Base-by-base conservation (phyloP, 2,329 filamentous ascomycete species). In the Raffaelea arxii region DNA sequence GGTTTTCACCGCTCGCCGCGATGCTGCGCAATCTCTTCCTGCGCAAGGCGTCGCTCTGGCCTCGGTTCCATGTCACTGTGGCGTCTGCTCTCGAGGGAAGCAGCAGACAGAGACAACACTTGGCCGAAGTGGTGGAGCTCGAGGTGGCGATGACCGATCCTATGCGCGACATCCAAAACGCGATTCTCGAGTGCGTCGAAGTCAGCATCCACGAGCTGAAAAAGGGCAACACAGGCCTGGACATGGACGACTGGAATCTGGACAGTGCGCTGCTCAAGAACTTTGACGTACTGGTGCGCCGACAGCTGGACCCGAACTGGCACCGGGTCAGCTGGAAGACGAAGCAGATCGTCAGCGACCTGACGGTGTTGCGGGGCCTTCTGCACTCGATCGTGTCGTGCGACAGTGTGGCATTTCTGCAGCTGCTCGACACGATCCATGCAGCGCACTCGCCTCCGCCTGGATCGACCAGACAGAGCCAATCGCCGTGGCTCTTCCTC, bases 191-290 rank as follows among this genome's bases (percentile, higher is more conserved):
- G 61, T 98, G 92, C 60, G 90, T 98, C 18, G 91, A 97, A 64
- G 83, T 88, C 55, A 95, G 89, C 60, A 92, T 98, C 54, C 80
- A 86, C 46, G 92, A 98, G 65, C 74, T 98, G 38, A 94, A 91
- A 62, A 97, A 94, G 66, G 78, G 80, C 18, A 97, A 96, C 58
- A 77, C 81, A 1, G 90, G 89, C 2, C 70, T 98, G 6, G 91
- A 97, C 55, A 90, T 97, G 80, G 90, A 94, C 49, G 90, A 96
- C 58, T 97, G 91, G 91, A 96, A 88, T 43, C 72, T 95, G 18
- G 91, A 97, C 62, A 96, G 86, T 59, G 91, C 91, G 30, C 67
- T 97, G 50, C 84, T 96, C 54, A 86, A 84, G 59, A 94, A 89
- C 57, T 98, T 98, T 62, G 92, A 97, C 61, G 72, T 86, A 50